These are phyloP conservation scores for Yarrowia divulgata DNA, from an alignment of 805 yeast genomes.

Conservation along the genomic window DNA sequence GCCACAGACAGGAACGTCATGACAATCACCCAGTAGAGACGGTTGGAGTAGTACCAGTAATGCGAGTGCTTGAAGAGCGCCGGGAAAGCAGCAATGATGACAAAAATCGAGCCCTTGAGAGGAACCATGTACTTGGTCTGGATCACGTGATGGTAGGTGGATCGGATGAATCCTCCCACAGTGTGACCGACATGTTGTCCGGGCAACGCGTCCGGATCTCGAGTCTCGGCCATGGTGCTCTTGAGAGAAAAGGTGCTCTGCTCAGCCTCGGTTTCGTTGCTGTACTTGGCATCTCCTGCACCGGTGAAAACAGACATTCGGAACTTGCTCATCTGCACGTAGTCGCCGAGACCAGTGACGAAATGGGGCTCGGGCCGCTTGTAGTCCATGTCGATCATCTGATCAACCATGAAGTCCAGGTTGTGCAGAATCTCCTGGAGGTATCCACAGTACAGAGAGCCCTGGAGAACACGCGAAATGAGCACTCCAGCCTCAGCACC, in stretches of 20 bases:
- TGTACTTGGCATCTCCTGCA: conserved; percentile 18
- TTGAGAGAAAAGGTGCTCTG: not conserved
- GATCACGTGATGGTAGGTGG: conserved; percentile 18
- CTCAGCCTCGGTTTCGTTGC: conserved; percentile 20
- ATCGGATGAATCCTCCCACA: conserved; percentile 12
- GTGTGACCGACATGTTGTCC: conserved; percentile 9
- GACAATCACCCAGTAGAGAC: conserved; percentile 49
- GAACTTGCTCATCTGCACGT: conserved; percentile 21
- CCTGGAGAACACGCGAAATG: conserved; percentile 9
- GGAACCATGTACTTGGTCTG: conserved; percentile 43
- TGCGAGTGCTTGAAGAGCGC: conserved; percentile 46
- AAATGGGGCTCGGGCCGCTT: conserved; percentile 43
- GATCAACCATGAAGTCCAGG: conserved; percentile 22
- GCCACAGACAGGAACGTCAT: conserved; percentile 48
- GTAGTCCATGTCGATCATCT: conserved; percentile 29
- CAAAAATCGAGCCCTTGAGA: conserved; percentile 45
- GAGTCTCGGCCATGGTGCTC: conserved; percentile 15
- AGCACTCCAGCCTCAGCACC: conserved; percentile 30
- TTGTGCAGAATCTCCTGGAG: conserved; percentile 30
- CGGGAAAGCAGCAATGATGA: conserved; percentile 44
- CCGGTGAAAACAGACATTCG: conserved; percentile 30
- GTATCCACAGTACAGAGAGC: conserved; percentile 19
- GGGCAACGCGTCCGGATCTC: conserved; percentile 25
- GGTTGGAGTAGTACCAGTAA: conserved; percentile 44
- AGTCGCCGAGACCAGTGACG: conserved; percentile 44